A percentile compares a stretch with the other conserved stretches of the same genome.
phyloP scores from a whole-genome alignment of 139 green algal species.

The Monoraphidium neglectum region DNA sequence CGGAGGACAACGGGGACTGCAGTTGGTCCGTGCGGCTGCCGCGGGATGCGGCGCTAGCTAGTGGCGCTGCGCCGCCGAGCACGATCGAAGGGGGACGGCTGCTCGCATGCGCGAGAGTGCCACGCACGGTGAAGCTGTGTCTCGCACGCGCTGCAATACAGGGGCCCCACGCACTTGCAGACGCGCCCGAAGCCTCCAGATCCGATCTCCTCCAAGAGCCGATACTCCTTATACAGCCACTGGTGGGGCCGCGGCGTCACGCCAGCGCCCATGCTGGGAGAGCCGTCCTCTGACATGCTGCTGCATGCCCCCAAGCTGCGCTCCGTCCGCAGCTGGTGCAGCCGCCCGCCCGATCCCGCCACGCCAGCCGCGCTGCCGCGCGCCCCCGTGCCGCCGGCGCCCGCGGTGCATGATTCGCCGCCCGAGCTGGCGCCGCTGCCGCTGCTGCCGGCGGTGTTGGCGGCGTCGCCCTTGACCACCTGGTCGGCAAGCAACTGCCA shows the following conservation, averaged over 20 bases:
- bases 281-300: constrained; percentile 19
- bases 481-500: constrained; percentile 30
- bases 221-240: constrained; percentile 36
- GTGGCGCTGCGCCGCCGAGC: neutral
- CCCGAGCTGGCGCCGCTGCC: neutral
- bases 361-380: neutral
- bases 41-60: neutral
- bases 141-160: neutral
- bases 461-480: neutral
- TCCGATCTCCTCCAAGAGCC: constrained; percentile 50
- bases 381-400: neutral
- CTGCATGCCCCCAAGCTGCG: neutral
- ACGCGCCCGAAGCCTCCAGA: constrained; percentile 59
- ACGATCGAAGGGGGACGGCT: neutral
- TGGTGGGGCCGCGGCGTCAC: constrained; percentile 27
- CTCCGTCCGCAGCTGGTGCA: no score
- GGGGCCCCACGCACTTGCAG: constrained; percentile 11
- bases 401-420: neutral
- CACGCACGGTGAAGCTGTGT: neutral
- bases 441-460: neutral
- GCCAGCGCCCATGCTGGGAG: neutral
- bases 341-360: neutral
- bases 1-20: no score
- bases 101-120: no score
- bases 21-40: neutral